Conservation (phyloP, 768 basidiomycete genomes). For the Lactarius tabidus region DNA sequence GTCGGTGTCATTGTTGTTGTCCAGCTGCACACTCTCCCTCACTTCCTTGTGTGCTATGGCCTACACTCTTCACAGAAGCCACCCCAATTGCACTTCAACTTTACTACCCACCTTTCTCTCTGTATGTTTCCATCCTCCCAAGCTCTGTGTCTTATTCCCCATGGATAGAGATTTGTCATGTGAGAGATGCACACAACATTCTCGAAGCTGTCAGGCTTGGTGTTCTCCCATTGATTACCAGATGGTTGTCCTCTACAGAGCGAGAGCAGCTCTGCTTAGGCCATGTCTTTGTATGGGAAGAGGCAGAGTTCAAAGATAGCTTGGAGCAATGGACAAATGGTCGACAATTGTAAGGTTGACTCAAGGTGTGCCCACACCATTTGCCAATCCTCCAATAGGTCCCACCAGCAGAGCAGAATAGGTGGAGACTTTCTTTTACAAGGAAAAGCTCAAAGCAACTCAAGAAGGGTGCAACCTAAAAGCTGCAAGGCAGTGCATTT, state of each 20-base stretch:
- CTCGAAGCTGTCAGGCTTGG: constrained; percentile 73
- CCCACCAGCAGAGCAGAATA: constrained; percentile 84
- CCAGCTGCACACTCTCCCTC: too few relatives aligned
- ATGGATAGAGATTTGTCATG: constrained; percentile 64
- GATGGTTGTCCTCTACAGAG: constrained; percentile 69
- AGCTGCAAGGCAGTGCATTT: constrained; percentile 63
- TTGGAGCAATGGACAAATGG: constrained; percentile 81
- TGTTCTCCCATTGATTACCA: constrained; percentile 64
- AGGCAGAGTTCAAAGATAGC: constrained; percentile 62
- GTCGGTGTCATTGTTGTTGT: too few relatives aligned
- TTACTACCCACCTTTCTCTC: constrained; percentile 23
- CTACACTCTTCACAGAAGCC: constrained; percentile 8
- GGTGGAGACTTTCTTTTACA: constrained; percentile 78
- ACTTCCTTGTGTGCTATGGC: constrained; percentile 13
- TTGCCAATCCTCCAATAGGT: constrained; percentile 43
- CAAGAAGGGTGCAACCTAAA: constrained; percentile 76
- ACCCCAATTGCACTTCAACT: constrained; percentile 18
- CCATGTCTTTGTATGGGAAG: constrained; percentile 84
- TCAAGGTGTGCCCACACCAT: not conserved
- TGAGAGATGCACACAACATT: constrained; percentile 71
- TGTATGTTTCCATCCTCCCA: constrained; percentile 9
- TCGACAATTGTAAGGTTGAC: constrained; percentile 55
- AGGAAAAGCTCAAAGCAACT: constrained; percentile 77
- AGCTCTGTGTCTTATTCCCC: not conserved
- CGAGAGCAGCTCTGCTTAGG: constrained; percentile 66